A percentile compares a stretch with the other conserved stretches of the same genome.
phyloP scores from a whole-genome alignment of 192 early-diverging fungal species.

The Backusella macrospora region DNA sequence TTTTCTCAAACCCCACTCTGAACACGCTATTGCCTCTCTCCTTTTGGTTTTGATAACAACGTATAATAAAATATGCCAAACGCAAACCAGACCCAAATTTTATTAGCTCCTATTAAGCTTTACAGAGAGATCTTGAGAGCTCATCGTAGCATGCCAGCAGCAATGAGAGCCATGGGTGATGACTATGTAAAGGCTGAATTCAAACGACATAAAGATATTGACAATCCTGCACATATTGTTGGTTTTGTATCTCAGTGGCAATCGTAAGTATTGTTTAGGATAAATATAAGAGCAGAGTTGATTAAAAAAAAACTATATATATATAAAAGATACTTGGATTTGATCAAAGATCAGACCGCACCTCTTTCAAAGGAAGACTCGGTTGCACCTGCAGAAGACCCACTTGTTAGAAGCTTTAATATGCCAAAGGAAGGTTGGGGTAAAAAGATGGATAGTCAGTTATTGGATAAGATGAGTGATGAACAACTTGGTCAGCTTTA shows the following conservation, averaged over 20 bases:
- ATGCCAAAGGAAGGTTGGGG: slow-evolving; percentile 27
- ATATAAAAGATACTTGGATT: slow-evolving; percentile 29
- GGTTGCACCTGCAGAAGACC: slow-evolving; percentile 11
- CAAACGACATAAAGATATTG: slow-evolving; percentile 53
- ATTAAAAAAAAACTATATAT: background rate
- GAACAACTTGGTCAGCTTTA: slow-evolving; percentile 62
- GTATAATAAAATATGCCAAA: background rate
- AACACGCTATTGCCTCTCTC: background rate
- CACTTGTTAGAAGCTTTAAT: slow-evolving; percentile 21
- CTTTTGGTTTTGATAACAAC: background rate
- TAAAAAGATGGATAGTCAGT: slow-evolving; percentile 42
- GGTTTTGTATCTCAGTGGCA: slow-evolving; percentile 62
- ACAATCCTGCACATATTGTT: slow-evolving; percentile 59
- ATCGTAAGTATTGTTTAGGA: slow-evolving; percentile 33
- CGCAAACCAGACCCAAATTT: slow-evolving; percentile 29
- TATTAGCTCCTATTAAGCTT: slow-evolving; percentile 54
- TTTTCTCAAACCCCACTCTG: background rate
- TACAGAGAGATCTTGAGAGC: slow-evolving; percentile 57
- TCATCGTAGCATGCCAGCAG: slow-evolving; percentile 51
- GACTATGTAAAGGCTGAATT: slow-evolving; percentile 66
- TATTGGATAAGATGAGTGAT: slow-evolving; percentile 58
- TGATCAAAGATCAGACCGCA: slow-evolving; percentile 26
- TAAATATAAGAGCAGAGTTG: background rate
- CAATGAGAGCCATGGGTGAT: slow-evolving; percentile 58
- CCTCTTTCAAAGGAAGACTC: slow-evolving; percentile 22